These are phyloP conservation scores for Neoboletus subvelutipes DNA, from an alignment of 768 basidiomycete species.

Conservation along the genomic window DNA sequence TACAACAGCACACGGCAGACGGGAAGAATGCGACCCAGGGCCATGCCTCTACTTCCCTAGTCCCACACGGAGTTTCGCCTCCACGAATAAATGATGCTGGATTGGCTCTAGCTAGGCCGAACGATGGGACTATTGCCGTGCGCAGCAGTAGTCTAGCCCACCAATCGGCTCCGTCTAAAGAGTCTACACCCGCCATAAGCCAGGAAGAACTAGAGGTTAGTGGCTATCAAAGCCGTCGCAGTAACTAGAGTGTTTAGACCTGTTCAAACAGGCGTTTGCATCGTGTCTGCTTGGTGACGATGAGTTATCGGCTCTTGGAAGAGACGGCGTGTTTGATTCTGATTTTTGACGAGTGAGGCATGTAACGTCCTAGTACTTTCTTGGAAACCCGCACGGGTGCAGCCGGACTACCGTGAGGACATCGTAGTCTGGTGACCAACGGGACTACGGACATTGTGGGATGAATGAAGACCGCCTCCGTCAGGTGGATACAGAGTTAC, in stretches of 20 bases:
- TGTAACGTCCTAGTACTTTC: too few species aligned
- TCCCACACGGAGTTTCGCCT: neutral
- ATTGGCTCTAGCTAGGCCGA: neutral
- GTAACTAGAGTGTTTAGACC: neutral
- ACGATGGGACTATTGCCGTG: neutral
- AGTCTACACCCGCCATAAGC: neutral
- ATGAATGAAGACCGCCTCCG: neutral
- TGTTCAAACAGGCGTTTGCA: constrained; percentile 31
- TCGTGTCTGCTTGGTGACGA: constrained; percentile 39
- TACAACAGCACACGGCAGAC: neutral
- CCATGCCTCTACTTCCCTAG: neutral
- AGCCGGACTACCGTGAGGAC: neutral
- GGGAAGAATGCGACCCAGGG: neutral
- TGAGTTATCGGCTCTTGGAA: constrained; percentile 34
- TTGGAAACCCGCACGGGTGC: neutral
- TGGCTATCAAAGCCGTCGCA: neutral
- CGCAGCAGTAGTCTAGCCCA: neutral
- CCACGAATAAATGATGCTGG: neutral
- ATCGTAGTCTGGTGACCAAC: too few species aligned
- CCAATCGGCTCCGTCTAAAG: neutral
- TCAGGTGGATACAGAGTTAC: too few species aligned
- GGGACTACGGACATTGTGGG: neutral
- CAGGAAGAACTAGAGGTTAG: constrained; percentile 26
- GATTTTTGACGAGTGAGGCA: neutral
- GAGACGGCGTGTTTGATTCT: constrained; percentile 29